A percentile compares a stretch with the other conserved stretches of the same genome.
Conservation (phyloP, 768 basidiomycete genomes). For the Psilocybe azurescens region DNA sequence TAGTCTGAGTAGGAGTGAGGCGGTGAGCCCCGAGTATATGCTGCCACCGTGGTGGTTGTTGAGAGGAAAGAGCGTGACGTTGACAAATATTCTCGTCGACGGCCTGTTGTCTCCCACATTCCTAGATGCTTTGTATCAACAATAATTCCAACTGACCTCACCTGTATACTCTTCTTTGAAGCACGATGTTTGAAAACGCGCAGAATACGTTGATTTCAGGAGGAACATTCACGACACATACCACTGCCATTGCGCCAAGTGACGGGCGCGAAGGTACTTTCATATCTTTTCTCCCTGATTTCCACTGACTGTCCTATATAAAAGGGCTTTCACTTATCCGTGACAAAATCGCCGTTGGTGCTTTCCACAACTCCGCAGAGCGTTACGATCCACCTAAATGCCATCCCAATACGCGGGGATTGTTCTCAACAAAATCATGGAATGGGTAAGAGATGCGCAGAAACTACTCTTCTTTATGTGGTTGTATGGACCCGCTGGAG, state of each 20-base stretch:
- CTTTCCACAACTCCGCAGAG: slow-evolving; percentile 20
- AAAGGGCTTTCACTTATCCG: slow-evolving; percentile 1
- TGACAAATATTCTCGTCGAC: no score
- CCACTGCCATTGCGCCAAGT: background rate
- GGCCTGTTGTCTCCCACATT: no score
- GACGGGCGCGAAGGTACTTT: slow-evolving; percentile 4
- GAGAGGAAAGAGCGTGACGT: no score
- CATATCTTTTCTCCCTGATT: slow-evolving; percentile 2
- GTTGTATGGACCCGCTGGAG: slow-evolving; percentile 25
- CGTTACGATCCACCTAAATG: slow-evolving; percentile 21
- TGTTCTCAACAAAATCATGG: slow-evolving; percentile 14
- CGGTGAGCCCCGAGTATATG: no score
- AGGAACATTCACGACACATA: slow-evolving; percentile 10
- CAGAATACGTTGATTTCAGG: slow-evolving; percentile 9
- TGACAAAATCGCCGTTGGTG: slow-evolving; percentile 13
- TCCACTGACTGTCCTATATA: background rate
- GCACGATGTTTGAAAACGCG: slow-evolving; percentile 6
- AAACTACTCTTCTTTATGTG: slow-evolving; percentile 17
- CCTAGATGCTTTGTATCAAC: no score
- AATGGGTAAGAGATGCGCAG: slow-evolving; percentile 11
- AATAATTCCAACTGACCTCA: no score
- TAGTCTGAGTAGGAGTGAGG: no score
- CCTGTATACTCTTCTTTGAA: background rate
- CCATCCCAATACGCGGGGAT: slow-evolving; percentile 15
- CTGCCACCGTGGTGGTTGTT: no score